Evolutionary conservation across 1,284 basidiomycete genomes (phyloP).

Genomic region (Cutaneotrichosporon mucoides): DNA sequence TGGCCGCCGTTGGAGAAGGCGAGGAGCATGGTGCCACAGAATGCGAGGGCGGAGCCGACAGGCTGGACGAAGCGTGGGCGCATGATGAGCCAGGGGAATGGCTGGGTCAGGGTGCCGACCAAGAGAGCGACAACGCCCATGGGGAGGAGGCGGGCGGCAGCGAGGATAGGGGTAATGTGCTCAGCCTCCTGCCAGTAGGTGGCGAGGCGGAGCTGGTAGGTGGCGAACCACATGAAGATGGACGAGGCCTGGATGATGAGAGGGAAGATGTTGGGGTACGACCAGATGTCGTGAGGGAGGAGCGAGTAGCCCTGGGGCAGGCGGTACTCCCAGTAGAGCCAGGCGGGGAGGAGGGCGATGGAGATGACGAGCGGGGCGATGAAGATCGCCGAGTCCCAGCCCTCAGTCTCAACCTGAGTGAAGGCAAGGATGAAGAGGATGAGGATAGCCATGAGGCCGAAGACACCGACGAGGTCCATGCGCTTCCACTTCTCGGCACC

Average conservation of each 20-base stretch:
- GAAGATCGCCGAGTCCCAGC: slow-evolving; percentile 43
- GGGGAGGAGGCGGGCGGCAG: slow-evolving; percentile 42
- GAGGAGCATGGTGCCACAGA: slow-evolving; percentile 41
- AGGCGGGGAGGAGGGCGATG: slow-evolving; percentile 17
- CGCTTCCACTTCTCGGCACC: slow-evolving; percentile 42
- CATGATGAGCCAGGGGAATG: slow-evolving; percentile 37
- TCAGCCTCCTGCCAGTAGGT: slow-evolving; percentile 45
- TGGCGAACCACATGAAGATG: slow-evolving; percentile 30
- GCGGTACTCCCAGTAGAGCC: slow-evolving; percentile 30
- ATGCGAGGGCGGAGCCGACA: slow-evolving; percentile 30
- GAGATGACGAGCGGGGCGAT: slow-evolving; percentile 41
- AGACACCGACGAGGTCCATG: slow-evolving; percentile 45
- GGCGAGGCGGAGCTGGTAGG: slow-evolving; percentile 41
- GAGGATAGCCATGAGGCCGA: slow-evolving; percentile 34
- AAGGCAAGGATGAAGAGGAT: slow-evolving; percentile 46
- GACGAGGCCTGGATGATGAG: slow-evolving; percentile 40
- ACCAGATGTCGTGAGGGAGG: slow-evolving; percentile 45
- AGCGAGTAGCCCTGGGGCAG: slow-evolving; percentile 40
- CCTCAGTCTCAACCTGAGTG: slow-evolving; percentile 38
- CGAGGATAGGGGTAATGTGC: slow-evolving; percentile 38
- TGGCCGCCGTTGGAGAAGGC: slow-evolving; percentile 38
- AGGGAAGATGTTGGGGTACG: slow-evolving; percentile 45
- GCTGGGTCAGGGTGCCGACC: slow-evolving; percentile 35
- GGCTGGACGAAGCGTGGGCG: slow-evolving; percentile 40
- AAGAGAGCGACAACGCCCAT: slow-evolving; percentile 44